Base-by-base conservation (phyloP, 2,329 filamentous ascomycete species). In the Didymella segeticola region DNA sequence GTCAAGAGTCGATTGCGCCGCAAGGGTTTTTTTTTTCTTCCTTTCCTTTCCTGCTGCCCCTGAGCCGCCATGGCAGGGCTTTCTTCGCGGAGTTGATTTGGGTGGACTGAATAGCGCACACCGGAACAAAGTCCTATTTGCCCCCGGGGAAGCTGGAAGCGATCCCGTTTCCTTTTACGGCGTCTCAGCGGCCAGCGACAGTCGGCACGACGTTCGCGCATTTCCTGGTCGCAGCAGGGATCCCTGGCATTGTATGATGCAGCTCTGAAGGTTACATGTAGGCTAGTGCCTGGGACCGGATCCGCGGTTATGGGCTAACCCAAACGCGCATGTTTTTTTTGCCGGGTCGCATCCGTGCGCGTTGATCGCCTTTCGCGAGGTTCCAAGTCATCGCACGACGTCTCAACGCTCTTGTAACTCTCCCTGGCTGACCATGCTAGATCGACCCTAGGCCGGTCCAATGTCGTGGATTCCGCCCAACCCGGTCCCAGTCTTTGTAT, bases 301-400 rank as follows among this genome's bases (percentile, higher is more conserved):
- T 63, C 63, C 63, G 58, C 64, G 67, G 63, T 57, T 64, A 61
- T 57, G 60, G 41, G 47, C 61, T 65, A 65, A 53, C 53, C 48
- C 50, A 45, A 63, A 45, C 60, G 65, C 58, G 64, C 62, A 61
- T 63, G 53, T 57, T 62, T 61, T 61, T 68, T 62, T 62, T 54
- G 51, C 51, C 51, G 45, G 45, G 51, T 36, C 39, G 23, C 65
- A 66, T 66, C 58, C 64, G 67, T 66, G 64, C 60, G 54, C 57
- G 65, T 54, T 70, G 69, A 72, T 74, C 70, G 54, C 59, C 66
- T 68, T 68, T 68, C 57, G 68, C 62, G 58, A 70, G n/a, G 61
- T 57, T 58, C 58, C 61, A 67, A 67, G 69, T 68, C 68, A 68
- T 70, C 62, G 62, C 64, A 58, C 58, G 56, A 61, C 53, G 56